Evolutionary conservation across 164 flowering plant genomes (phyloP).

Genomic region (Tinospora cordifolia): DNA sequence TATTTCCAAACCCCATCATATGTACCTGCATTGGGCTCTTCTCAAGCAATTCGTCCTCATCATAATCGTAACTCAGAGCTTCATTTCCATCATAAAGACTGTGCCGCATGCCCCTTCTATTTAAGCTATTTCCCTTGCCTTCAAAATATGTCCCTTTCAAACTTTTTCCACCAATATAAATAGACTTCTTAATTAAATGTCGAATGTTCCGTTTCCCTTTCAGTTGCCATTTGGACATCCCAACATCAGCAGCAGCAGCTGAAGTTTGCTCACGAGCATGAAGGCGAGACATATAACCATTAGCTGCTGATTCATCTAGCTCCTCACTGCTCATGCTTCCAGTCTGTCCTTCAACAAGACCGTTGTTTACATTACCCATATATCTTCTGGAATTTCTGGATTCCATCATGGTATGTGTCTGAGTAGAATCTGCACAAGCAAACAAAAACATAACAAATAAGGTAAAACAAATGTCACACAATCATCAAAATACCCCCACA

Average conservation of each 20-base stretch:
- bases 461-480: neutral
- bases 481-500: neutral
- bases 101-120: slow-evolving; percentile 21
- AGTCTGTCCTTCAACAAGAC: slow-evolving; percentile 21
- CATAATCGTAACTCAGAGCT: slow-evolving; percentile 27
- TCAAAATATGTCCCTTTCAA: slow-evolving; percentile 25
- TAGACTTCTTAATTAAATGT: slow-evolving; percentile 36
- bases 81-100: slow-evolving; percentile 21
- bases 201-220: slow-evolving; percentile 87
- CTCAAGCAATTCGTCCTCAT: slow-evolving; percentile 29
- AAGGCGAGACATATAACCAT: slow-evolving; percentile 37
- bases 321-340: slow-evolving; percentile 52
- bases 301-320: slow-evolving; percentile 36
- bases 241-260: slow-evolving; percentile 30
- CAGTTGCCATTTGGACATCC: slow-evolving; percentile 77
- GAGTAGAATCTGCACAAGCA: slow-evolving; percentile 35
- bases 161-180: slow-evolving; percentile 25
- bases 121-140: slow-evolving; percentile 19
- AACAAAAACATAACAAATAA: neutral
- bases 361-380: slow-evolving; percentile 7
- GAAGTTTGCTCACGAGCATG: slow-evolving; percentile 29
- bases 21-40: slow-evolving; percentile 22
- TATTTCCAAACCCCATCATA: slow-evolving; percentile 20
- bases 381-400: slow-evolving; percentile 30
- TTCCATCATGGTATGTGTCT: slow-evolving; percentile 19